Percentiles rank a stretch among this genome's conserved stretches.
phyloP scores from a whole-genome alignment of 176 grass and related monocot genomes.

The Oropetium thomaeum region DNA sequence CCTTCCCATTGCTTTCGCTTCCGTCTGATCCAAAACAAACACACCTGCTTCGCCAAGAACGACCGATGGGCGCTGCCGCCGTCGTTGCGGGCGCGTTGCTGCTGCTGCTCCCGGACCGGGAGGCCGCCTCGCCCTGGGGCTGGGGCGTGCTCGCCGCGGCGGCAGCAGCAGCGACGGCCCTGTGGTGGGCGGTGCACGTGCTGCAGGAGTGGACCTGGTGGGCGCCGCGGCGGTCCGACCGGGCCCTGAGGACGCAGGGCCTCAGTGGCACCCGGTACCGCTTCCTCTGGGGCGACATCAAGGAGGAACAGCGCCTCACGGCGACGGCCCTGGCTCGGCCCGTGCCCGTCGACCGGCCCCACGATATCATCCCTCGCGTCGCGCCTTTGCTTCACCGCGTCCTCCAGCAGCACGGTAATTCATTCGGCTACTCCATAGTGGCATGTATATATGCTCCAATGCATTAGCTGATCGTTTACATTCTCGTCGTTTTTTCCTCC shows the following conservation, averaged over 20 bases:
- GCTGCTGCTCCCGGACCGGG: neutral
- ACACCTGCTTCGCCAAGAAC: neutral
- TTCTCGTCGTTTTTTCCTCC: neutral
- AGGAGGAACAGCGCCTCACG: slow-evolving; percentile 27
- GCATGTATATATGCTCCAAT: no score
- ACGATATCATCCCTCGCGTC: slow-evolving; percentile 43
- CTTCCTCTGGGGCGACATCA: slow-evolving; percentile 47
- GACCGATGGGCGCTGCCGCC: neutral
- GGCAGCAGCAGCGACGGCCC: neutral
- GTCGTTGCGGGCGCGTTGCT: neutral
- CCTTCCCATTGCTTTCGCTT: neutral
- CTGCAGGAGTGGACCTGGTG: slow-evolving; percentile 40
- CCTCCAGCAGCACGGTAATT: slow-evolving; percentile 43
- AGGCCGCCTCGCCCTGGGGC: slow-evolving; percentile 27
- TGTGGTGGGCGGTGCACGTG: slow-evolving; percentile 9
- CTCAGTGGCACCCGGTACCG: slow-evolving; percentile 52
- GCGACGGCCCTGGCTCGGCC: slow-evolving; percentile 38
- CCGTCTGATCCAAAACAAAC: neutral
- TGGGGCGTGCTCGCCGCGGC: slow-evolving; percentile 17
- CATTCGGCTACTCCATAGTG: no score
- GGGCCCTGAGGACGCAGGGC: slow-evolving; percentile 49
- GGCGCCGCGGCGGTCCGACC: slow-evolving; percentile 32
- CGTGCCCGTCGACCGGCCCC: slow-evolving; percentile 34
- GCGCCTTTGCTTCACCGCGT: slow-evolving; percentile 23
- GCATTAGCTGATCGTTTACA: neutral